Base-by-base conservation (phyloP, 148 eudicot genomes). In the Drosera capensis region DNA sequence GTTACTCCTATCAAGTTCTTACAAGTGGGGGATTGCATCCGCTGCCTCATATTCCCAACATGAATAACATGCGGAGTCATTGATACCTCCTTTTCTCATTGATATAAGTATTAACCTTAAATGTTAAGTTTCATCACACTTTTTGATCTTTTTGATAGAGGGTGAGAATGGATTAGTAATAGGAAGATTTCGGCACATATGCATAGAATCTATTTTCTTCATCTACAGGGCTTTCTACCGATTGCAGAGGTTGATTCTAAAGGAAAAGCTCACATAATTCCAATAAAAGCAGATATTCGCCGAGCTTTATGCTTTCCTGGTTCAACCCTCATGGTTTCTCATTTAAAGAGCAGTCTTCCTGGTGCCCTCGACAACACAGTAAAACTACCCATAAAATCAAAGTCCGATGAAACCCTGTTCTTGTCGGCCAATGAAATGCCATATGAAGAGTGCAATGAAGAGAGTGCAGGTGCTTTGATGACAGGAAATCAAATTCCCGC, bases 271-370 rank as follows among this genome's bases (percentile, higher is more conserved):
- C 77, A 74, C 23, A 79, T 56, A 68, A 75, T 87, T 46, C 94
- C 82, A 43, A 59, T 87, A 22, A 82, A 67, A 66, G 76, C 88
- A 25, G 82, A 70, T 55, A 58, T 86, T 21, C 81, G 96, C 5
- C 77, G 70, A 29, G 75, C 88, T 34, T 60, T 87, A 43, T 87
- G 94, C 73, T 87, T 82, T 60, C 96, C 94, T 45, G 96, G 88
- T 55, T 82, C 96, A 30, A 79, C 77, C 45, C 76, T 87, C 59
- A 68, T 82, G 94, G 55, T 75, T 44, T 65, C 94, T 43, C 79
- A 82, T 69, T 61, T 82, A 48, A 47, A 47, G 34, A 59, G 52
- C 45, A 67, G 68, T 43, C 53, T 46, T 37, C 49, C 55, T 48
- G 51, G 52, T 38, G 56, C 34, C 43, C 25, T 29, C 18, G 49